Base-by-base conservation (phyloP, 2,329 filamentous ascomycete genomes). In the Colletotrichum phormii region DNA sequence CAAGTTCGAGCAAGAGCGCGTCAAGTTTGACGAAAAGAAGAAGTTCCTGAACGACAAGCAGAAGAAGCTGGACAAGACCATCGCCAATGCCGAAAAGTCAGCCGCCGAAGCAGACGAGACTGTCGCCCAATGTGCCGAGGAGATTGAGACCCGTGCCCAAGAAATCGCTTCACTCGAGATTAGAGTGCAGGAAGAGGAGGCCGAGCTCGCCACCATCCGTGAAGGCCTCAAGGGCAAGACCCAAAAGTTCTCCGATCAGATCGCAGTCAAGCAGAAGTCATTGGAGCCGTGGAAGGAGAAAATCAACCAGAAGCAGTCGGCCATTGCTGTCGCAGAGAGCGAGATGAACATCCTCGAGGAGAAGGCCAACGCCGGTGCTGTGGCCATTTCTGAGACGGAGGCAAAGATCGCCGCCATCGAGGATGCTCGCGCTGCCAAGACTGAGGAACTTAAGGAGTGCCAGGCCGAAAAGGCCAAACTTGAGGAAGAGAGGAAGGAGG, bases 11-110 rank as follows among this genome's bases (percentile, higher is more conserved):
- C 98, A 98, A 80, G 97, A 98, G 80, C 92, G 92, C 26, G 97
- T 99, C 83, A 99, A 99, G 80, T 95, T 97, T 76, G 96, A 98
- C 76, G 97, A 99, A 83, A 98, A 98, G 87, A 93, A 93, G 81
- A 99, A 99, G 81, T 98, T 98, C 82, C 84, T 99, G 76, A 87
- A 89, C 2, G 93, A 92, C 79, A 99, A 99, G 85, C 92, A 94
- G 78, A 98, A 97, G 86, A 99, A 99, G 84, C 89, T 98, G 15
- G 95, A 98, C 76, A 98, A 98, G 85, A 90, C 93, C 0, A 94
- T 97, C 74, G 88, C 91, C 67, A 93, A 92, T 58, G 94, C 94
- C 72, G 94, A 94, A 75, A 91, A 92, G 71, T 91, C 93, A 6
- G 89, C 91, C 0, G 88, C 89, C 0, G 95, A 97, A 77, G 93